Base-by-base conservation (phyloP, 257 asterid species). In the Nicotiana otophora region DNA sequence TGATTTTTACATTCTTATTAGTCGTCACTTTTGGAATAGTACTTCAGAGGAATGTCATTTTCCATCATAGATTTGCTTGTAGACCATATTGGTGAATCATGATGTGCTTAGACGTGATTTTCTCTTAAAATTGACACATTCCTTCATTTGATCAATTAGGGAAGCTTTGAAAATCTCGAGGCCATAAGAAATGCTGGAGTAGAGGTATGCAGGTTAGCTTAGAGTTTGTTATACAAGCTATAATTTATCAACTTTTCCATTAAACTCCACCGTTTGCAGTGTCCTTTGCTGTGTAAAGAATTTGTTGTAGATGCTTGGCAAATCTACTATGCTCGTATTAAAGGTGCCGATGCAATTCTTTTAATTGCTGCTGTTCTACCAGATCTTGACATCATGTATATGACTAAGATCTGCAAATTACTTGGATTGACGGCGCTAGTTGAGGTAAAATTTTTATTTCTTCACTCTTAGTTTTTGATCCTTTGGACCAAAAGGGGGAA, bases 341-440 rank as follows among this genome's bases (percentile, higher is more conserved):
- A 93, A 82, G 98, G 98, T 75, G 98, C 98, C 2, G 98, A 95
- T 89, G 98, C 98, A 42, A 87, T 95, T 88, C 90, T 95, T 77
- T 84, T 95, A 54, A 93, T 95, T 82, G 98, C 98, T 65, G 97
- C 95, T 53, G 85, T 95, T 61, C 88, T 95, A 86, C 97, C 98
- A 61, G 96, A 95, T 86, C 88, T 90, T 77, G 98, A 95, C 85
- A 91, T 95, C 88, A 91, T 90, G 84, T 95, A 95, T 88, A 90
- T 95, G 97, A 80, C 83, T 31, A 95, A 93, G 92, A 93, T 95
- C 74, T 93, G 98, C 94, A 95, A 95, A 87, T 33, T 93, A 90
- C 92, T 92, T 62, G 96, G 97, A 39, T 64, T 95, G 86, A 83
- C 97, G 17, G 90, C 96, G 53, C 92, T 95, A 63, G 91, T 93